Evolutionary conservation across 2,329 filamentous ascomycete genomes (phyloP), one percentile per base, ranked within the genome.

Genomic region (Xenoacremonium recifei): DNA sequence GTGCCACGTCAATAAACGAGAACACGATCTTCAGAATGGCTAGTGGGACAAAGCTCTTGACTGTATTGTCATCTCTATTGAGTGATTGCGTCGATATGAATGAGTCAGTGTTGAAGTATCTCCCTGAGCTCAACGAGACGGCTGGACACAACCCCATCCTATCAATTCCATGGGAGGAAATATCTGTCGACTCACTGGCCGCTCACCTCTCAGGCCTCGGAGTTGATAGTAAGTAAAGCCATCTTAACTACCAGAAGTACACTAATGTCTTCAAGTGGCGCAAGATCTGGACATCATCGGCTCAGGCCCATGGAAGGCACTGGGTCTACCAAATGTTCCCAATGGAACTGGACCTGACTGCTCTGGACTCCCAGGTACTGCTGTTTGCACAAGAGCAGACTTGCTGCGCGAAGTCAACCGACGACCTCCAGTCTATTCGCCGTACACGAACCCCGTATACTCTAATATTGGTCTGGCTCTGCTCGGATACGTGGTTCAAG

Each of bases 401-500:
- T 47, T 65, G 2, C 44, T 64, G 2, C 29, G 47, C 5, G 47
- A 58, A 6, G 49, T 64, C 29, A 59, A 59, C 30, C 47, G 48
- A 13, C 51, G 54, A 9, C 53, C 58, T 23, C 72, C 73, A 0
- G 58, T 67, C 2, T 75, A 70, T 37, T 52, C 59, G 0, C 67
- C 74, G 0, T 73, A 69, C 48, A 63, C 66, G 0, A 68, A 61
- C 3, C 72, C 75, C 0, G 60, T 66, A 3, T 80, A 80, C 53
- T 72, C 73, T 20, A 77, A 79, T 48, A 58, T 68, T 3, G 73
- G 64, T 1, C 71, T 72, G 16, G 57, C 66, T 2, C 43, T 76
- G 3, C 63, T 77, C 1, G 71, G 70, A 3, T 57, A 70, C 1
- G 69, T 70, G 0, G 58, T 79, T 1, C 70, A 76, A 44, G 64